phyloP scores from a whole-genome alignment of 2,329 filamentous ascomycete species.

The Xylaria sp. region DNA sequence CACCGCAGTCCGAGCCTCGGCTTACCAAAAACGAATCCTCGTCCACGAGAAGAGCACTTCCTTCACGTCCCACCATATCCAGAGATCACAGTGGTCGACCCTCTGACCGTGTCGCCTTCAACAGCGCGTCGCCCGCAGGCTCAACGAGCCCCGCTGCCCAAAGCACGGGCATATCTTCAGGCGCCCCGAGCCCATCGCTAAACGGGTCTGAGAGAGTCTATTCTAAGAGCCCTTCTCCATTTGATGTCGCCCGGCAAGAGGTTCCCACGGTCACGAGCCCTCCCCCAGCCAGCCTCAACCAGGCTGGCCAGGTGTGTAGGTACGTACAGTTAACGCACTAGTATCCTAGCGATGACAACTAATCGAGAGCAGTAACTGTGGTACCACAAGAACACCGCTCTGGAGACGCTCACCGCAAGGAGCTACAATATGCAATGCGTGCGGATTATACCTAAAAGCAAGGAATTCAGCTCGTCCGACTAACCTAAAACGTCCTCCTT shows the following conservation, averaged over 20 bases:
- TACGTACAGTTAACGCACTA: slow-evolving; percentile 37
- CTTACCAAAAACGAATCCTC: slow-evolving; percentile 42
- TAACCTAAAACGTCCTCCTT: slow-evolving; percentile 82
- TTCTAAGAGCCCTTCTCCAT: slow-evolving; percentile 50
- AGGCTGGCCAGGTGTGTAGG: slow-evolving; percentile 51
- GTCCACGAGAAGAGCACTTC: slow-evolving; percentile 47
- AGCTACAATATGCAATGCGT: slow-evolving; percentile 97
- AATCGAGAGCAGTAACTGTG: slow-evolving; percentile 78
- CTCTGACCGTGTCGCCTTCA: slow-evolving; percentile 40
- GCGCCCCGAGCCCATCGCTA: slow-evolving; percentile 46
- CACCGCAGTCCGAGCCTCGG: slow-evolving; percentile 39
- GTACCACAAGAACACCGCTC: slow-evolving; percentile 90
- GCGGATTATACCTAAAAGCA: slow-evolving; percentile 92
- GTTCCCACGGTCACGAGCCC: slow-evolving; percentile 35
- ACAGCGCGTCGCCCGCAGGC: slow-evolving; percentile 40
- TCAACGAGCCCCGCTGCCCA: slow-evolving; percentile 46
- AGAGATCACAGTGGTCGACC: slow-evolving; percentile 43
- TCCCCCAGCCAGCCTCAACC: slow-evolving; percentile 36
- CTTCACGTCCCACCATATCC: slow-evolving; percentile 46
- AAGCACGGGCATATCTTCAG: slow-evolving; percentile 45
- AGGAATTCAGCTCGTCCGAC: slow-evolving; percentile 91
- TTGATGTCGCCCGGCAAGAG: slow-evolving; percentile 44
- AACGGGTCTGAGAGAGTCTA: slow-evolving; percentile 47
- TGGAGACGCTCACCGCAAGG: slow-evolving; percentile 95
- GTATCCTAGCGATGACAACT: slow-evolving; percentile 7